A percentile compares a stretch with the other conserved stretches of the same genome.
Evolutionary conservation across 306 rosid species (phyloP).

Genomic region (Prunus padus): DNA sequence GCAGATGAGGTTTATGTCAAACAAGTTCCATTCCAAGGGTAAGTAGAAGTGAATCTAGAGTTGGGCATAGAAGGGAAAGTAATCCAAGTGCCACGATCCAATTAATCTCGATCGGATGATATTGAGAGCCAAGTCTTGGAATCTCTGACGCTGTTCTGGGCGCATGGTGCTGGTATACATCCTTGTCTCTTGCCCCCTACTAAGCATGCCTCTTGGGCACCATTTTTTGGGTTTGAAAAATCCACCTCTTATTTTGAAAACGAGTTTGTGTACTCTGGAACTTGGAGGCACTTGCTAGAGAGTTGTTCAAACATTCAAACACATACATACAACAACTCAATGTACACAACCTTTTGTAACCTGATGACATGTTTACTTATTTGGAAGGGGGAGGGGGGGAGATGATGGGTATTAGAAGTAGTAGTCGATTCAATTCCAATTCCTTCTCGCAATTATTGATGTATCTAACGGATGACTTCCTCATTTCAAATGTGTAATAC

Average conservation of each 20-base stretch:
- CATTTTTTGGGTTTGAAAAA: neutral
- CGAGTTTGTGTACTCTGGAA: neutral
- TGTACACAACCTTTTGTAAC: too few relatives aligned
- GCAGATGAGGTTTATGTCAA: constrained; percentile 91
- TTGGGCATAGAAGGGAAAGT: neutral
- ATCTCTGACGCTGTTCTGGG: neutral
- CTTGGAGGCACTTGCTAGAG: neutral
- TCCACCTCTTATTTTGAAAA: neutral
- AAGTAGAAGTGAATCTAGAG: neutral
- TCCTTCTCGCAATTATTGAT: too few relatives aligned
- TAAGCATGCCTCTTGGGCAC: too few relatives aligned
- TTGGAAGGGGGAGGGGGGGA: too few relatives aligned
- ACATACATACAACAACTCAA: too few relatives aligned
- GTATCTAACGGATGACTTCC: too few relatives aligned
- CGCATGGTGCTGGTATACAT: too few relatives aligned
- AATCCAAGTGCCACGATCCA: neutral
- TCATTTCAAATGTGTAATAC: too few relatives aligned
- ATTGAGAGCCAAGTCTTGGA: neutral
- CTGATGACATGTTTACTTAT: too few relatives aligned
- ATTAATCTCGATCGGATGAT: neutral
- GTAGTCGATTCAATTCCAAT: too few relatives aligned
- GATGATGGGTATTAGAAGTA: too few relatives aligned
- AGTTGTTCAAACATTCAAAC: neutral
- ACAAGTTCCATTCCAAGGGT: neutral
- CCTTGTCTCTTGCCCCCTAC: too few relatives aligned